Conservation (phyloP, 1,284 basidiomycete species). For the Leccinum huronense region DNA sequence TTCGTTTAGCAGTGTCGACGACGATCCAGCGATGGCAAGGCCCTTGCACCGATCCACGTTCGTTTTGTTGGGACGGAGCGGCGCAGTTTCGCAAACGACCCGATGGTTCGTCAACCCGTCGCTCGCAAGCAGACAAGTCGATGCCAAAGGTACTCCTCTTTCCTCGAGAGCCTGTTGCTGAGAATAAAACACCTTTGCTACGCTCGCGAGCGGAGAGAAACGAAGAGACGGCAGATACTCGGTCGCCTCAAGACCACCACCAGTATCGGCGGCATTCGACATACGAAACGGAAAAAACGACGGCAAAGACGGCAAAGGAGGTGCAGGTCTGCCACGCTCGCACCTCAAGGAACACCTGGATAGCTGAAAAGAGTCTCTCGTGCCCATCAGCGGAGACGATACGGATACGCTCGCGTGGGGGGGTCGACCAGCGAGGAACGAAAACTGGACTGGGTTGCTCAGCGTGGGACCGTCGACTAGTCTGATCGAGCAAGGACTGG, state of each 20-base stretch:
- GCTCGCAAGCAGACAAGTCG: not conserved
- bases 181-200: conserved; percentile 7
- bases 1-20: not conserved
- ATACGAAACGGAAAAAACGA: conserved; percentile 13
- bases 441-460: conserved; percentile 21
- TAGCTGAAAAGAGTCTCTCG: conserved; percentile 33
- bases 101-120: not conserved
- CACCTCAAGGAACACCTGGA: conserved; percentile 18
- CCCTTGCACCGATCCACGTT: conserved; percentile 6
- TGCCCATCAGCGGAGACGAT: conserved; percentile 25
- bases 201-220: conserved; percentile 24
- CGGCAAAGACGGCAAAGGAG: conserved; percentile 26
- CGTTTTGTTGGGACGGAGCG: conserved; percentile 6
- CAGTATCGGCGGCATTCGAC: not conserved
- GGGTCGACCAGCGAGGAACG: conserved; percentile 28
- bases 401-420: conserved; percentile 13
- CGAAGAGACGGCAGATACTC: conserved; percentile 19
- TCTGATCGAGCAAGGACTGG: conserved; percentile 29
- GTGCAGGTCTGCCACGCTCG: conserved; percentile 15
- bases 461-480: conserved; percentile 21
- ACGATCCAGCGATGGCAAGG: conserved; percentile 13
- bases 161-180: conserved; percentile 6
- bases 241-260: not conserved
- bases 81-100: not conserved
- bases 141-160: not conserved